These are phyloP conservation scores for Mesotaenium endlicherianum DNA, from an alignment of 139 green algal species.

Conservation along the genomic window DNA sequence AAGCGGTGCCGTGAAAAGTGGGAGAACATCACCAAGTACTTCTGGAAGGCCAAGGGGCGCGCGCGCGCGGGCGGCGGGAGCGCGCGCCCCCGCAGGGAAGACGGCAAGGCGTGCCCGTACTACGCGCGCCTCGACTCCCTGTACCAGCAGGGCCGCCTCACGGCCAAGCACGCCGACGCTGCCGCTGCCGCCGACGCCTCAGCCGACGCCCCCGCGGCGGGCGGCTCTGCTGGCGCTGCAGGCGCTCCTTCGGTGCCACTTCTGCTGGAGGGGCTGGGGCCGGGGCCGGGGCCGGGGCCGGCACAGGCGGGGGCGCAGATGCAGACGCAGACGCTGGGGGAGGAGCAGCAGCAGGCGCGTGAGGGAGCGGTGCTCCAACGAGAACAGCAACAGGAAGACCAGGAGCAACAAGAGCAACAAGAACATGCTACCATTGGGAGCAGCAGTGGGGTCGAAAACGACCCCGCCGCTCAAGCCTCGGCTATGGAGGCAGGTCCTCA, in stretches of 20 bases:
- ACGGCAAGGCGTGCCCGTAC: not conserved
- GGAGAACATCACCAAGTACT: slow-evolving; percentile 3
- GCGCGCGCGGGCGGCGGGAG: too few species aligned
- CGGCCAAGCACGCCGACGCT: not conserved
- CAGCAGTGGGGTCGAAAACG: too few species aligned
- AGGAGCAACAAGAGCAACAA: too few species aligned
- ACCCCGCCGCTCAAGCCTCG: too few species aligned
- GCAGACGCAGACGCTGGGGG: not conserved
- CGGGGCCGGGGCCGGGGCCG: not conserved
- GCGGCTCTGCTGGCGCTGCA: not conserved
- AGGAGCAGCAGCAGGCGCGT: too few species aligned
- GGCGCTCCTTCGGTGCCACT: not conserved
- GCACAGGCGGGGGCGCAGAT: too few species aligned
- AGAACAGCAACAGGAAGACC: too few species aligned
- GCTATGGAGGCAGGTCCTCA: too few species aligned
- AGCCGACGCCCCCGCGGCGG: not conserved
- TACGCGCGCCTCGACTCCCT: not conserved
- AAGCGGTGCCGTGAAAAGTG: not conserved
- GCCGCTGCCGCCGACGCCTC: not conserved
- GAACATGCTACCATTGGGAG: too few species aligned
- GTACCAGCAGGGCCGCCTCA: not conserved
- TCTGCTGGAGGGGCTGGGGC: not conserved
- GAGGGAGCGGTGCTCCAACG: too few species aligned
- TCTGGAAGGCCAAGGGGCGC: not conserved
- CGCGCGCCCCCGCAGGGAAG: too few species aligned